These are phyloP conservation scores for Amorphotheca resinae DNA, from an alignment of 495 filamentous ascomycete genomes.

Conservation along the genomic window DNA sequence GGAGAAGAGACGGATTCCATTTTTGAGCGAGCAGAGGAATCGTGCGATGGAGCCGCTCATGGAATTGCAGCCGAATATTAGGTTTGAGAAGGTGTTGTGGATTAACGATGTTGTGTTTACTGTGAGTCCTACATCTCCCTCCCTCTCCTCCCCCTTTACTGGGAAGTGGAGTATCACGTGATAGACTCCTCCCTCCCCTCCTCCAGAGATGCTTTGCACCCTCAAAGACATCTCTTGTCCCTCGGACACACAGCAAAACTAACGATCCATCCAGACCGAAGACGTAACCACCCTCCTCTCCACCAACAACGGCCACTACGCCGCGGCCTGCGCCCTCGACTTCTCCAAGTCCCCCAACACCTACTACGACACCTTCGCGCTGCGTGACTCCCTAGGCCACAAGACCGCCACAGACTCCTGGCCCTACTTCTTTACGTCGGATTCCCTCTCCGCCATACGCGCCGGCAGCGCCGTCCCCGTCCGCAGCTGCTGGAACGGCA, in stretches of 20 bases:
- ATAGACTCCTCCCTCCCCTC: no score
- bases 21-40: constrained; percentile 53
- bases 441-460: constrained; percentile 46
- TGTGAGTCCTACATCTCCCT: constrained; percentile 27
- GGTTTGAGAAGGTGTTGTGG: constrained; percentile 59
- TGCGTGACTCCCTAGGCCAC: constrained; percentile 56
- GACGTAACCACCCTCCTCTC: constrained; percentile 59
- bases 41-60: constrained; percentile 33
- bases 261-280: constrained; percentile 29
- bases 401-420: constrained; percentile 52
- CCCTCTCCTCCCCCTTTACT: no score
- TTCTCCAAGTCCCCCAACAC: constrained; percentile 49
- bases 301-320: constrained; percentile 62
- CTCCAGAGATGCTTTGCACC: no score
- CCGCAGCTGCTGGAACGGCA: constrained; percentile 74
- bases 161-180: no score
- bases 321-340: constrained; percentile 72
- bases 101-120: constrained; percentile 67
- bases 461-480: constrained; percentile 50
- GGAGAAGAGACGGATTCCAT: constrained; percentile 53
- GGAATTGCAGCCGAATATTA: constrained; percentile 30
- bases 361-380: constrained; percentile 79
- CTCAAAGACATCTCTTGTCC: neutral
- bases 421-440: constrained; percentile 60
- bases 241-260: neutral